phyloP scores from a whole-genome alignment of 495 filamentous ascomycete species.

The Talaromyces adpressus region DNA sequence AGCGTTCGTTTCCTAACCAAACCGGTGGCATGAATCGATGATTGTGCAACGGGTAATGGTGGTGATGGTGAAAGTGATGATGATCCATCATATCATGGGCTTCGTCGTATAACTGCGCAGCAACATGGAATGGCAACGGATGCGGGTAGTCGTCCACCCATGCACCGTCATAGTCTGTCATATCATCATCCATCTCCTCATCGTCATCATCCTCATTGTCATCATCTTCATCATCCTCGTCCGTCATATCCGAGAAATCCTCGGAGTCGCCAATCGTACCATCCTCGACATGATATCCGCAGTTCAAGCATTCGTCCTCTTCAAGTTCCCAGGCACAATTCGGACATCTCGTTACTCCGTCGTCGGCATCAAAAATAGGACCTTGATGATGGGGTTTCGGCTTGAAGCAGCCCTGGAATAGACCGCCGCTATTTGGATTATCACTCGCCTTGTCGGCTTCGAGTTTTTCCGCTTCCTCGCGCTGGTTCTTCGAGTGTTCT shows the following conservation, averaged over 20 bases:
- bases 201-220: conserved; percentile 22
- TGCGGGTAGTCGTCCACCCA: conserved; percentile 8
- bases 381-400: conserved; percentile 15
- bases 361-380: conserved; percentile 50
- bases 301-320: conserved; percentile 50
- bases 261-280: conserved; percentile 23
- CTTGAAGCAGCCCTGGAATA: conserved; percentile 62
- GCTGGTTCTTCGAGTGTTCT: conserved; percentile 51
- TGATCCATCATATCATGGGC: not conserved
- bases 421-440: conserved; percentile 43
- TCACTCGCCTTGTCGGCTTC: conserved; percentile 46
- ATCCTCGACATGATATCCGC: conserved; percentile 42
- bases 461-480: conserved; percentile 55
- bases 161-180: conserved; percentile 1
- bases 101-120: not conserved
- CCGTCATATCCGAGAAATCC: conserved; percentile 27
- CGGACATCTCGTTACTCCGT: conserved; percentile 59
- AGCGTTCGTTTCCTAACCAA: not conserved
- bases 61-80: not conserved
- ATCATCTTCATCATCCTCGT: conserved; percentile 30
- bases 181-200: conserved; percentile 27
- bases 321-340: conserved; percentile 57
- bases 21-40: not conserved
- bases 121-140: conserved; percentile 4
- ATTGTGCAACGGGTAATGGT: conserved; percentile 2